Evolutionary conservation across 192 early-diverging fungal species (phyloP), one percentile per base, ranked within the genome.

Genomic region (Coemansia sp.): DNA sequence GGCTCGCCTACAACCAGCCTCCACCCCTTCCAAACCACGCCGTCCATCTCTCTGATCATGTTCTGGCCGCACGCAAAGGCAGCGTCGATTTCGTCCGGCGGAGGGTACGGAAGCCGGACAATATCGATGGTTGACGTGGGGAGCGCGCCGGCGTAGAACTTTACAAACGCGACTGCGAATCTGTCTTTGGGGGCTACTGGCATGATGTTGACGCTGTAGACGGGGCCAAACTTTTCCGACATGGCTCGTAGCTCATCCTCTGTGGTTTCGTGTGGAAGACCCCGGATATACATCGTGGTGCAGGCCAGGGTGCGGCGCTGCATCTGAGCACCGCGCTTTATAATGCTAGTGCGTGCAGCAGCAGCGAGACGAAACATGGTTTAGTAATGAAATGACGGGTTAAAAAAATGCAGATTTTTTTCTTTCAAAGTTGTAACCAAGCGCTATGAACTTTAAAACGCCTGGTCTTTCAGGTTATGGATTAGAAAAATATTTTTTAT

Each of bases 351-450:
- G 57, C 66, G 66, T 30, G 61, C 40, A 23, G 65, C 46, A 33
- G 56, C 35, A 54, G n/a, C n/a, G n/a, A 47, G 54, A 40, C 65
- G 62, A 55, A 75, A 69, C 72, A 75, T 75, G 19, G 11, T 47
- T 19, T 21, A 47, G 23, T 22, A 24, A 22, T 22, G 25, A 19
- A 21, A 21, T 31, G 8, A 31, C 30, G 30, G 30, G 8, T 31
- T 8, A 31, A 31, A 31, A 31, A 8, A 31, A 8, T 8, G n/a
- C n/a, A n/a, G 8, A 8, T 31, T 31, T 31, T 40, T n/a, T n/a
- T n/a, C n/a, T n/a, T n/a, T n/a, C n/a, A n/a, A n/a, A n/a, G n/a
- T n/a, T n/a, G n/a, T n/a, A n/a, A n/a, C n/a, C n/a, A n/a, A n/a
- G n/a, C n/a, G n/a, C n/a, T n/a, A n/a, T n/a, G n/a, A n/a, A n/a